Percentiles rank a stretch among this genome's conserved stretches.
phyloP scores from a whole-genome alignment of 352 stramenopile genomes.

The Elongisporangium prolatum region DNA sequence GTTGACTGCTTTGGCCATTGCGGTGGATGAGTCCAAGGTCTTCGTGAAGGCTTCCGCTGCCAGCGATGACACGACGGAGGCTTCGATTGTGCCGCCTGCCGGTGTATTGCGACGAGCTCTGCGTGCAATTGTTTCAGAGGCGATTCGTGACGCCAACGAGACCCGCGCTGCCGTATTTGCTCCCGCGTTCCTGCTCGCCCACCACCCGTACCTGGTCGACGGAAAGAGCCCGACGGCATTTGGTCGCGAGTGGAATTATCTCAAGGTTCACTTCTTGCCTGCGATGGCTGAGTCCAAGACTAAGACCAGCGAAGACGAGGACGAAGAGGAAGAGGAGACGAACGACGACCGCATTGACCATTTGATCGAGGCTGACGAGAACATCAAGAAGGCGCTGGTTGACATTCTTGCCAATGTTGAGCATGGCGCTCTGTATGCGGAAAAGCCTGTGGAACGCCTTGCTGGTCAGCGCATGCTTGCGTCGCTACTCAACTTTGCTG shows the following conservation, averaged over 20 bases:
- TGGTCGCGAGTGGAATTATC: slow-evolving; percentile 53
- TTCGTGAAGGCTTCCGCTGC: slow-evolving; percentile 13
- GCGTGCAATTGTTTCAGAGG: slow-evolving; percentile 41
- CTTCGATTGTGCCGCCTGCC: slow-evolving; percentile 30
- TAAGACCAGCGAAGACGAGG: slow-evolving; percentile 11
- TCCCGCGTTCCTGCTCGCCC: slow-evolving; percentile 42
- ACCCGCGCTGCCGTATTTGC: slow-evolving; percentile 48
- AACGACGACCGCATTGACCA: slow-evolving; percentile 73
- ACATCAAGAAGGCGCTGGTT: slow-evolving; percentile 51
- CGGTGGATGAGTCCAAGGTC: slow-evolving; percentile 28
- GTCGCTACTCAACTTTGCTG: slow-evolving; percentile 72
- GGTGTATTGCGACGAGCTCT: slow-evolving; percentile 59
- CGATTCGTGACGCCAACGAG: slow-evolving; percentile 23
- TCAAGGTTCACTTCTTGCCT: slow-evolving; percentile 60
- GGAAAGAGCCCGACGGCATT: slow-evolving; percentile 47
- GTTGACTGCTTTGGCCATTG: slow-evolving; percentile 27
- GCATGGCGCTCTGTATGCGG: slow-evolving; percentile 53
- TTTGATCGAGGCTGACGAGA: slow-evolving; percentile 65
- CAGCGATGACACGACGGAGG: slow-evolving; percentile 17
- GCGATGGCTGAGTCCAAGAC: slow-evolving; percentile 6
- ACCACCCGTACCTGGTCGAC: slow-evolving; percentile 73
- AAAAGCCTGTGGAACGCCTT: slow-evolving; percentile 37
- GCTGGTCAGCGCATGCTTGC: slow-evolving; percentile 64
- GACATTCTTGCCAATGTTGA: slow-evolving; percentile 36
- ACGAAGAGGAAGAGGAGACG: slow-evolving; percentile 36